Evolutionary conservation across 2,329 filamentous ascomycete species (phyloP).

Genomic region (Sclerotinia sclerotiorum): DNA sequence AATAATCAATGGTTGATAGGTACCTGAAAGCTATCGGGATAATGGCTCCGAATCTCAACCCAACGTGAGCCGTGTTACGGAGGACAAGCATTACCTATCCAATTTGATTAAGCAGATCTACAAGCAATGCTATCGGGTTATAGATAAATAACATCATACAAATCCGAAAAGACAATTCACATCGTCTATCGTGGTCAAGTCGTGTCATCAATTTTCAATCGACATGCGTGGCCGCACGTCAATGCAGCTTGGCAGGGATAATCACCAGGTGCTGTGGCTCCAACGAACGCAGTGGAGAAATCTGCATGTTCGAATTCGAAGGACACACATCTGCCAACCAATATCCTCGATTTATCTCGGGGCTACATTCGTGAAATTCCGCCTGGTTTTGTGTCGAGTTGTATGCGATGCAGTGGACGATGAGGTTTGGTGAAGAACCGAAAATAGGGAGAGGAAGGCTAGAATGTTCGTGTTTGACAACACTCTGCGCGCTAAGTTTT

Average conservation of each 20-base stretch:
- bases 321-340: neutral
- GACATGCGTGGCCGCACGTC: constrained; percentile 11
- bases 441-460: neutral
- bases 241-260: constrained; percentile 1
- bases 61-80: neutral
- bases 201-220: constrained; percentile 1
- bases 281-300: constrained; percentile 9
- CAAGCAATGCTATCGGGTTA: too few species aligned
- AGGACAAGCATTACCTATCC: neutral
- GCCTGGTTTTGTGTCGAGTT: constrained; percentile 7
- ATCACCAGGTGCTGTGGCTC: neutral
- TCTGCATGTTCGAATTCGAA: neutral
- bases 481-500: neutral
- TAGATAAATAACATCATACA: neutral
- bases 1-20: too few species aligned
- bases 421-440: neutral
- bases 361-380: neutral
- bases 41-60: too few species aligned
- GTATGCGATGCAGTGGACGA: neutral
- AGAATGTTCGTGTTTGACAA: constrained; percentile 4
- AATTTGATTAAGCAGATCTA: neutral
- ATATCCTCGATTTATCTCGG: neutral
- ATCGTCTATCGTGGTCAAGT: neutral
- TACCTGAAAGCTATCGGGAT: neutral
- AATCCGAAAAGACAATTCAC: neutral